Evolutionary conservation across 768 basidiomycete species (phyloP).

Genomic region (Hemileccinum impolitum): DNA sequence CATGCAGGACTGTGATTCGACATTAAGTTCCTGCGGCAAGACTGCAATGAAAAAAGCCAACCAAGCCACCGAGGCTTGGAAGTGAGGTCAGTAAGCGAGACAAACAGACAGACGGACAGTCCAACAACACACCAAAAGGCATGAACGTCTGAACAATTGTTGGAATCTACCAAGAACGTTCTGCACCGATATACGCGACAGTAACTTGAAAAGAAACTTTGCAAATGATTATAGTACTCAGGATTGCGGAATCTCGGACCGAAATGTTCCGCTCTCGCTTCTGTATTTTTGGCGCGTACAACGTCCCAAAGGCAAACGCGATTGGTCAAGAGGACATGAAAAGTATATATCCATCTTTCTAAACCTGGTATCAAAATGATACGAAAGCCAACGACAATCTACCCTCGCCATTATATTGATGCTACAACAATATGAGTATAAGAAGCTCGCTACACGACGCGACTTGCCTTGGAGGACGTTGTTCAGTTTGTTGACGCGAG

Average conservation of each 20-base stretch:
- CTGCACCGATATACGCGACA: too few species aligned
- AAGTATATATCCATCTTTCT: constrained; percentile 10
- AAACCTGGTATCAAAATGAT: constrained; percentile 4
- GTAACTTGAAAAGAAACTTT: too few species aligned
- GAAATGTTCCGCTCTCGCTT: background rate
- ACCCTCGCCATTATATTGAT: constrained; percentile 20
- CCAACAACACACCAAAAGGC: constrained; percentile 13
- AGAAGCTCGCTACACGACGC: background rate
- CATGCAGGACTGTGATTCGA: constrained; percentile 46
- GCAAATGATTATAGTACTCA: too few species aligned
- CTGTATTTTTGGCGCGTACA: background rate
- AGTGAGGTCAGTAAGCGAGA: background rate
- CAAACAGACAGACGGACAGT: background rate
- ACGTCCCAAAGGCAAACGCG: background rate
- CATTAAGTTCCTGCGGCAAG: background rate
- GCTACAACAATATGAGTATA: constrained; percentile 19
- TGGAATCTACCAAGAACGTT: too few species aligned
- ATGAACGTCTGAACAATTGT: constrained; percentile 11
- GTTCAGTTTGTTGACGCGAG: constrained; percentile 94
- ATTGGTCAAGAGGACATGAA: constrained; percentile 1
- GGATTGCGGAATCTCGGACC: too few species aligned
- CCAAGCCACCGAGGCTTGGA: constrained; percentile 21
- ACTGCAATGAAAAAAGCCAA: background rate
- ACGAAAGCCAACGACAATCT: background rate
- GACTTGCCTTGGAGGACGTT: constrained; percentile 75